Conservation (phyloP, 805 yeast genomes). For the Brettanomyces bruxellensis region DNA sequence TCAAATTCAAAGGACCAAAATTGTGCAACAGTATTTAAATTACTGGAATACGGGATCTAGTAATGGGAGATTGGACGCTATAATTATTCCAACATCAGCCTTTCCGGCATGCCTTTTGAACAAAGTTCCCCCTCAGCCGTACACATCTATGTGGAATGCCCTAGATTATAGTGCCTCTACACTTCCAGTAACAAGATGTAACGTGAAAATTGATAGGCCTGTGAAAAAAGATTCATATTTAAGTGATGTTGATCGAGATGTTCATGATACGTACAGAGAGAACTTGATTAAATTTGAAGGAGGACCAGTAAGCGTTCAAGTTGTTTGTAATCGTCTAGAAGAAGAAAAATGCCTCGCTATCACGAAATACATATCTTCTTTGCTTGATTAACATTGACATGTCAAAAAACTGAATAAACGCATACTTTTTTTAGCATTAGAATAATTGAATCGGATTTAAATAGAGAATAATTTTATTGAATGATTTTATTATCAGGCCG, state of each 20-base stretch:
- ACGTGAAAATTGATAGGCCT: conserved; percentile 28
- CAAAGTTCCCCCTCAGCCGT: conserved; percentile 38
- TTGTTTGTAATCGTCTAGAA: conserved; percentile 39
- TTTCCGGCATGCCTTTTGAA: conserved; percentile 27
- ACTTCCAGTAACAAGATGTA: conserved; percentile 50
- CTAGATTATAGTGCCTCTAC: conserved; percentile 39
- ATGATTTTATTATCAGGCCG: not conserved
- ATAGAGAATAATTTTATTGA: no score
- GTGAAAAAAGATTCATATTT: conserved; percentile 20
- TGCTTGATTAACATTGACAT: not conserved
- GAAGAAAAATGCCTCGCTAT: conserved; percentile 47
- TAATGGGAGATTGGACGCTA: conserved; percentile 38
- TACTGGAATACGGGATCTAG: conserved; percentile 32
- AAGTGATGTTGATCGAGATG: conserved; percentile 36
- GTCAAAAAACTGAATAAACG: no score
- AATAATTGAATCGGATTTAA: no score
- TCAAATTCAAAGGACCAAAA: conserved; percentile 30
- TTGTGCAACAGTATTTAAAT: conserved; percentile 18
- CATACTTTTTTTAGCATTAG: no score
- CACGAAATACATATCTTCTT: not conserved
- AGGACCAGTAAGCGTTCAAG: conserved; percentile 35
- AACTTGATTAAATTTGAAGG: conserved; percentile 40
- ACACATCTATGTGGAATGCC: conserved; percentile 30
- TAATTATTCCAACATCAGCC: conserved; percentile 40
- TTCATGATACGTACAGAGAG: conserved; percentile 35